These are phyloP conservation scores for Rhodotorula kratochvilovae DNA, from an alignment of 768 basidiomycete species.

Conservation along the genomic window DNA sequence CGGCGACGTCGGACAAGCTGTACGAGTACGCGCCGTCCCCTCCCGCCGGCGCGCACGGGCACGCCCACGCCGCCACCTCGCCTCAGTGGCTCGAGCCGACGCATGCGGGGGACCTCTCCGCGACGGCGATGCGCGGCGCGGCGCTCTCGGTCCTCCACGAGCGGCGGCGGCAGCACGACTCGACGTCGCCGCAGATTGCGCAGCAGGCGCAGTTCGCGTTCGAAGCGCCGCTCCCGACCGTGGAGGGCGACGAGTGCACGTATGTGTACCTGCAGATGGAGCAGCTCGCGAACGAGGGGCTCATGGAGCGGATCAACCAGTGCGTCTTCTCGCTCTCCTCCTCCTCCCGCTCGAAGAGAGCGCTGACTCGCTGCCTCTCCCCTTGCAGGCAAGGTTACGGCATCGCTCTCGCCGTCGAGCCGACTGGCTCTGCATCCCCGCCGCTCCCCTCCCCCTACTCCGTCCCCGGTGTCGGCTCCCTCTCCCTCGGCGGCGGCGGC, in stretches of 20 bases:
- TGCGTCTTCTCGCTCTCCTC: neutral
- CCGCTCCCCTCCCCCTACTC: neutral
- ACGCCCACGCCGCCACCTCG: neutral
- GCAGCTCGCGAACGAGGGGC: conserved; percentile 8
- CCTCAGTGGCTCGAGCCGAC: neutral
- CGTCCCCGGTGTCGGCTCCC: neutral
- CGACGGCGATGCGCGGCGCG: conserved; percentile 7
- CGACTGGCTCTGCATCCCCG: too few species aligned
- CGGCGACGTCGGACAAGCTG: neutral
- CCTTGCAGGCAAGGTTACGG: conserved; percentile 24
- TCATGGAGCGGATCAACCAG: conserved; percentile 10
- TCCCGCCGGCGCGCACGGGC: neutral
- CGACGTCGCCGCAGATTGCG: neutral
- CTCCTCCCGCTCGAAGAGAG: neutral
- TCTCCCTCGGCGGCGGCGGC: neutral
- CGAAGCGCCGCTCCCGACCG: neutral
- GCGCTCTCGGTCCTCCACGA: conserved; percentile 20
- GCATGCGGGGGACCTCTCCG: neutral
- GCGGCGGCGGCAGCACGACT: neutral
- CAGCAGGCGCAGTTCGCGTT: neutral
- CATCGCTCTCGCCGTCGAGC: neutral
- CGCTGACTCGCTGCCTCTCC: neutral
- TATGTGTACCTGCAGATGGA: conserved; percentile 18
- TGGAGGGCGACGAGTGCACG: neutral
- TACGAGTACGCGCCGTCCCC: neutral